Conservation (phyloP, 495 filamentous ascomycete species). For the Trichoderma reesei region DNA sequence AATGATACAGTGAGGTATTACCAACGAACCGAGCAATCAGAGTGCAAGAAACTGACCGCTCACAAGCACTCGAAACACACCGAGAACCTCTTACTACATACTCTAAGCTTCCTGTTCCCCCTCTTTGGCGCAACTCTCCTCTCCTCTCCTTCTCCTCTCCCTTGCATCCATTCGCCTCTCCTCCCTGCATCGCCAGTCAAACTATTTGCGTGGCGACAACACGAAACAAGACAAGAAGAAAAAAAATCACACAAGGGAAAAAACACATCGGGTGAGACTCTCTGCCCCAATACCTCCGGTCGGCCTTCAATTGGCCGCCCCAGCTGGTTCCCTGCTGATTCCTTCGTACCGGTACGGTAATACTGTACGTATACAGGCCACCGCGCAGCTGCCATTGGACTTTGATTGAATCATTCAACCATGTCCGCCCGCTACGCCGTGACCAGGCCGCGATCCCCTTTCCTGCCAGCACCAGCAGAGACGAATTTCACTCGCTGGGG, state of each 20-base stretch:
- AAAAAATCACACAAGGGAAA: too few relatives aligned
- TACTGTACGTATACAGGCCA: not conserved
- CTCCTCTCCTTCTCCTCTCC: not conserved
- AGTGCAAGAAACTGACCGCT: not conserved
- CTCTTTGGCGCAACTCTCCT: not conserved
- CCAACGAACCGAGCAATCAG: not conserved
- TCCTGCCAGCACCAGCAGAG: not conserved
- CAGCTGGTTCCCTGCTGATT: not conserved
- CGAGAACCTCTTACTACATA: not conserved
- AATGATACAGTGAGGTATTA: too few relatives aligned
- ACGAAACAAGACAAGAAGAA: not conserved
- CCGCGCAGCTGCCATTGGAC: not conserved
- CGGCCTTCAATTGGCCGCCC: not conserved
- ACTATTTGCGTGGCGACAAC: not conserved
- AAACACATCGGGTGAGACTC: not conserved
- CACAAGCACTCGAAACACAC: not conserved
- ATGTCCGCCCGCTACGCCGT: not conserved
- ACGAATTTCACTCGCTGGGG: conserved; percentile 7
- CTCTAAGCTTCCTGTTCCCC: too few relatives aligned
- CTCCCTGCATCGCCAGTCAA: not conserved
- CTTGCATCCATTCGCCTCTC: not conserved
- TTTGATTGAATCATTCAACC: not conserved
- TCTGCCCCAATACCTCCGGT: not conserved
- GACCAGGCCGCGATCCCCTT: conserved; percentile 1
- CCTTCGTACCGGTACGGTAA: not conserved